Percentiles rank a stretch among this genome's conserved stretches.
phyloP scores from a whole-genome alignment of 257 asterid genomes.

The Cynanchum wilfordii region DNA sequence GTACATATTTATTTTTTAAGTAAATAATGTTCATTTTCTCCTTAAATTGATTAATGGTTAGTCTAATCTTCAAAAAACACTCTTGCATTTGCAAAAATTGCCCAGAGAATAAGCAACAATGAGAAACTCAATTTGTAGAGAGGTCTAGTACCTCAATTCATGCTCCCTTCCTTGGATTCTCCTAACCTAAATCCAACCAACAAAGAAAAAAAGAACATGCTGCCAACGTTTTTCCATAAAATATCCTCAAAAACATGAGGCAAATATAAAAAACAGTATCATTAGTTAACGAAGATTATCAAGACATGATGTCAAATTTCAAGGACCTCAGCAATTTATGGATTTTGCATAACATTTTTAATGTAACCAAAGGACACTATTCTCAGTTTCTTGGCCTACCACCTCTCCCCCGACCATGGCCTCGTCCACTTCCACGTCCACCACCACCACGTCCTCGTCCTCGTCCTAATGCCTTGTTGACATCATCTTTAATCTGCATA shows the following conservation, averaged over 20 bases:
- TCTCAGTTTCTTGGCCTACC: slow-evolving; percentile 33
- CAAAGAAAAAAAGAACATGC: background rate
- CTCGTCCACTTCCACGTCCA: slow-evolving; percentile 39
- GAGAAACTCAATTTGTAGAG: background rate
- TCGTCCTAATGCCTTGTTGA: slow-evolving; percentile 51
- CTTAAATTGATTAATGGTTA: background rate
- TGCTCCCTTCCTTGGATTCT: background rate
- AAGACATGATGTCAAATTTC: background rate
- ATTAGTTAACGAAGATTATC: too few species aligned
- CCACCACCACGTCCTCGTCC: slow-evolving; percentile 50
- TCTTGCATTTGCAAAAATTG: too few species aligned
- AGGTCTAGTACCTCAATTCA: background rate
- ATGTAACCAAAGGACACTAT: background rate
- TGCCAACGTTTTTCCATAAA: background rate
- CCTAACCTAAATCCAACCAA: background rate
- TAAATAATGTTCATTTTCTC: background rate
- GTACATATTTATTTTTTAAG: too few species aligned
- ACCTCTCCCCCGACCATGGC: slow-evolving; percentile 58
- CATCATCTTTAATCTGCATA: slow-evolving; percentile 70
- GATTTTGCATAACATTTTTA: background rate
- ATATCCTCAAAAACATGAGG: background rate
- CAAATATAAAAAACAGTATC: background rate
- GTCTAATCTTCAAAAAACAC: too few species aligned
- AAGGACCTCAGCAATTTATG: background rate
- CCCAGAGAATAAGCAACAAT: too few species aligned